A percentile compares a stretch with the other conserved stretches of the same genome.
Conservation (phyloP, 495 filamentous ascomycete genomes). For the Neurospora sublineolata region DNA sequence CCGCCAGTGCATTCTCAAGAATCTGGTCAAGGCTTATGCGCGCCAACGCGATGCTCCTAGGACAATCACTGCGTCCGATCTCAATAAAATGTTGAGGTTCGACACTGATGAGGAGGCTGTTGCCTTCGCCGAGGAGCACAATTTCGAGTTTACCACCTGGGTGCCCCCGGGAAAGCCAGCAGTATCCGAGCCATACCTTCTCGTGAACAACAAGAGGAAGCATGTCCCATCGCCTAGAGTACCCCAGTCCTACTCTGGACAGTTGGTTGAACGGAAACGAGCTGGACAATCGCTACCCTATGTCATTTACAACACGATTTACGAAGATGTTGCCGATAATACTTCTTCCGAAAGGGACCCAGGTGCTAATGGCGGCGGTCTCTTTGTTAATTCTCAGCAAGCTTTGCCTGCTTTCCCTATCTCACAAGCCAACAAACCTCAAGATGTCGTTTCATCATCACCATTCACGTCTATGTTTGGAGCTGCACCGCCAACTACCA, state of each 20-base stretch:
- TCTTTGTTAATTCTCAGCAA: slow-evolving; percentile 21
- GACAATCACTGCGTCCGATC: slow-evolving; percentile 59
- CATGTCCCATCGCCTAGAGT: slow-evolving; percentile 26
- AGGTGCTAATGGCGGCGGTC: slow-evolving; percentile 3
- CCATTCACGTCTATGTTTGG: not conserved
- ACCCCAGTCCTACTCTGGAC: slow-evolving; percentile 30
- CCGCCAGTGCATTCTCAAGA: slow-evolving; percentile 62
- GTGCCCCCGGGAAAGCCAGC: slow-evolving; percentile 19
- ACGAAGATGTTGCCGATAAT: slow-evolving; percentile 14
- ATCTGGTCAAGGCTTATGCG: slow-evolving; percentile 49
- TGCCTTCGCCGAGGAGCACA: slow-evolving; percentile 58
- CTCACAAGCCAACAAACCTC: not conserved
- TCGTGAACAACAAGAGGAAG: slow-evolving; percentile 25
- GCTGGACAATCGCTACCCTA: slow-evolving; percentile 26
- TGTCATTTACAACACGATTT: slow-evolving; percentile 36
- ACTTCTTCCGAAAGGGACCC: not conserved
- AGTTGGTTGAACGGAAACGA: slow-evolving; percentile 40
- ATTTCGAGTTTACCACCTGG: slow-evolving; percentile 43
- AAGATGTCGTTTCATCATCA: not conserved
- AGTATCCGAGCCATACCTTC: slow-evolving; percentile 41
- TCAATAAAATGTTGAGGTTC: slow-evolving; percentile 58
- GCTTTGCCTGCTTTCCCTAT: not conserved
- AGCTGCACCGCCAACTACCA: not conserved
- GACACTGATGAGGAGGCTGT: slow-evolving; percentile 61
- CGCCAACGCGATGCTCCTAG: slow-evolving; percentile 55